Evolutionary conservation across 139 green algal genomes (phyloP), one percentile per base, ranked within the genome.

Genomic region (Coelastrella sp.): DNA sequence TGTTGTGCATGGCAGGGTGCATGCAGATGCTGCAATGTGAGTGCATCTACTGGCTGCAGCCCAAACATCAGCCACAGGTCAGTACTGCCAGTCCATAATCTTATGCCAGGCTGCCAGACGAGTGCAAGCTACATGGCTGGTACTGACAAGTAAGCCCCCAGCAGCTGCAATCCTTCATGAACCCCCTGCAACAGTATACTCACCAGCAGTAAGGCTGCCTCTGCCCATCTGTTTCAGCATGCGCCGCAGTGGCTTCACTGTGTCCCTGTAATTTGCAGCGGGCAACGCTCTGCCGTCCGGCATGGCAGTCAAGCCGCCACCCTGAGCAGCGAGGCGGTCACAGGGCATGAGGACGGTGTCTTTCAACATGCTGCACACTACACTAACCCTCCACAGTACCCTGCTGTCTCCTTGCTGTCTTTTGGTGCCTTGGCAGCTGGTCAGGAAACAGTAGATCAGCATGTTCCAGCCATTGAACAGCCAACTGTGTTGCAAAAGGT

Each of bases 201-300:
- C 56, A 86, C 61, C 66, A 14, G 25, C 68, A 4, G 93, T 92
- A 20, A 96, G 12, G 63, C 27, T 89, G 61, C 94, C 94, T 19
- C 25, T 81, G 72, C 94, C 94, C 8, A 93, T 49, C 75, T 93
- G 90, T 79, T 94, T 94, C 12, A 96, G 84, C 19, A 88, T 78
- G 65, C 94, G 93, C 15, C 92, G 87, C 84, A 95, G 89, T 9
- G 91, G 85, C 22, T 91, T 90, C 17, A 70, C 68, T 0, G 68
- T 60, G 56, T 95, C 93, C 7, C 86, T 82, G 92, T 95, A 95
- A 56, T 92, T 87, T 5, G 92, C 94, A 9, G 80, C 89, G 0
- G 88, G 84, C 76, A 95, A 63, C 14, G 90, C 61, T 9, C 83
- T 72, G 14, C 90, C 89, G 73, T 87, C 90, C 0, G 65, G 59